phyloP scores from a whole-genome alignment of 2,329 filamentous ascomycete genomes.

The Coniella lustricola region DNA sequence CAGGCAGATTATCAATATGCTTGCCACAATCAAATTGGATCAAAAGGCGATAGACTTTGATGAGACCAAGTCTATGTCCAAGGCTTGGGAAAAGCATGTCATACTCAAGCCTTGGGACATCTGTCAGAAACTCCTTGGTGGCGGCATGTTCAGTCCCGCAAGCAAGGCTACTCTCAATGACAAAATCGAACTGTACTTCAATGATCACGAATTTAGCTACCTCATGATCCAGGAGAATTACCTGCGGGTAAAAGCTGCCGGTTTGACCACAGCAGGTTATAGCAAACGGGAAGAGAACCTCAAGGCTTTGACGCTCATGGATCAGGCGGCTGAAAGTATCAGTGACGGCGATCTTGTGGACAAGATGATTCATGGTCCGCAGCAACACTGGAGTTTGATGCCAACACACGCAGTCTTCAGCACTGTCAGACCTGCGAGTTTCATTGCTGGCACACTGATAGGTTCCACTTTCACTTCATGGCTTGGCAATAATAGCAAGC shows the following conservation, averaged over 20 bases:
- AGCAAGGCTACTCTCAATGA: slow-evolving; percentile 89
- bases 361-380: slow-evolving; percentile 94
- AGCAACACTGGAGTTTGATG: slow-evolving; percentile 98
- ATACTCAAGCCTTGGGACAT: slow-evolving; percentile 98
- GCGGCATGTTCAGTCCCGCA: slow-evolving; percentile 74
- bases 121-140: slow-evolving; percentile 81
- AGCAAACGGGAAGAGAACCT: slow-evolving; percentile 63
- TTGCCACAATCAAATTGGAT: slow-evolving; percentile 88
- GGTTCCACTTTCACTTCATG: slow-evolving; percentile 77
- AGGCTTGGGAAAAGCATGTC: slow-evolving; percentile 97
- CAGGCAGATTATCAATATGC: slow-evolving; percentile 97
- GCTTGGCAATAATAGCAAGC: slow-evolving; percentile 93
- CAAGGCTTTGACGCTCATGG: slow-evolving; percentile 78
- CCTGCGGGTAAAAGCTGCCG: slow-evolving; percentile 68
- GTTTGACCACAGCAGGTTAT: slow-evolving; percentile 52
- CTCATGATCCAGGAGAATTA: slow-evolving; percentile 99
- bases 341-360: slow-evolving; percentile 95
- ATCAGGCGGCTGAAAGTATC: slow-evolving; percentile 88
- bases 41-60: slow-evolving; percentile 73
- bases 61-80: slow-evolving; percentile 87
- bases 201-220: slow-evolving; percentile 95
- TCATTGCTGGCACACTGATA: slow-evolving; percentile 69
- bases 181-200: slow-evolving; percentile 98
- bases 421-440: slow-evolving; percentile 86
- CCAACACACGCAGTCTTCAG: slow-evolving; percentile 93